A percentile compares a stretch with the other conserved stretches of the same genome.
phyloP scores from a whole-genome alignment of 2,329 filamentous ascomycete genomes.

The Calonectria montana region DNA sequence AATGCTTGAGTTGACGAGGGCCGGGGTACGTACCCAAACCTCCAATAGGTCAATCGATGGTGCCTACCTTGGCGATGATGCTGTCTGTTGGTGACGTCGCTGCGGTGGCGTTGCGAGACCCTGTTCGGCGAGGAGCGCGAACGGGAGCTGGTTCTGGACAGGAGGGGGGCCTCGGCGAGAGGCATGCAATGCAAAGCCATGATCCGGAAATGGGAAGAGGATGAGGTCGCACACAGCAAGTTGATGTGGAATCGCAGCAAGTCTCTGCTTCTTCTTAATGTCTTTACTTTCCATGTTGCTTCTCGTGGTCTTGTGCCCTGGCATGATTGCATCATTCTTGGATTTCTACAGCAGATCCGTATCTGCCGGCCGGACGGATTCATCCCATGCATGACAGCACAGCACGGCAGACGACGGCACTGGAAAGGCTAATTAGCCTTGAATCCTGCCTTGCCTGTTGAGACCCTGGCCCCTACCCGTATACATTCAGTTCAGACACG shows the following conservation, averaged over 20 bases:
- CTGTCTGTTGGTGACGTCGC: constrained; percentile 39
- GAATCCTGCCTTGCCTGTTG: background rate
- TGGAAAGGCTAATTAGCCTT: background rate
- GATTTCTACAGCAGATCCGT: background rate
- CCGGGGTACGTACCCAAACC: background rate
- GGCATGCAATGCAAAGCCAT: background rate
- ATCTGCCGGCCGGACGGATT: background rate
- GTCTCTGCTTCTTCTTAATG: background rate
- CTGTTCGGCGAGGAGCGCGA: constrained; percentile 18
- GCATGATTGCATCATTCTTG: background rate
- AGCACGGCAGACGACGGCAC: constrained; percentile 5
- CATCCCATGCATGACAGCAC: constrained; percentile 10
- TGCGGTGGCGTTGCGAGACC: constrained; percentile 33
- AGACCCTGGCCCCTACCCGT: background rate
- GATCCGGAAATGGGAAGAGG: background rate
- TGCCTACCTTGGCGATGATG: constrained; percentile 42
- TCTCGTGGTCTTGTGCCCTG: background rate
- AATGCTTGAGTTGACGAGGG: constrained; percentile 22
- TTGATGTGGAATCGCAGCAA: background rate
- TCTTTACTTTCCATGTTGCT: background rate
- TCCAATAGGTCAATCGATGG: no score
- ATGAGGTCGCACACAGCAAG: background rate
- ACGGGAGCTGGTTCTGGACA: background rate
- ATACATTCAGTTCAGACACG: background rate
- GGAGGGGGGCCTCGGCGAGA: background rate